Conservation (phyloP, 305 asterid species). For the Rubia tinctorum region DNA sequence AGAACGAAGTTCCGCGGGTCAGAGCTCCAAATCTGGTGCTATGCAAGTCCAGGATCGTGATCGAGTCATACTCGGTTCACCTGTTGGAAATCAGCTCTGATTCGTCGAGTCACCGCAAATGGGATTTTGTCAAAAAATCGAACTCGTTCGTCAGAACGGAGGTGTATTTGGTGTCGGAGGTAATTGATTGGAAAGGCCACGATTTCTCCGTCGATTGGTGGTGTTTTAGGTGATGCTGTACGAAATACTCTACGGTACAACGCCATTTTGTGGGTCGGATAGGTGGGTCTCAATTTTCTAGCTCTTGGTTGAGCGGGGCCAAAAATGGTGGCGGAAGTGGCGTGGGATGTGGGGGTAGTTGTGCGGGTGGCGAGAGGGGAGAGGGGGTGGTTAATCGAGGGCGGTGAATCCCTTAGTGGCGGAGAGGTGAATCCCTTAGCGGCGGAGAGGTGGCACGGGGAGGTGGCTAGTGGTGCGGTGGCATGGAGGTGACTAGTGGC, state of each 20-base stretch:
- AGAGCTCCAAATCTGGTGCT: neutral
- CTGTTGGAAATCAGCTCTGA: conserved; percentile 25
- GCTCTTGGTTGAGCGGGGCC: too few species aligned
- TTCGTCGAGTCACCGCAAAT: conserved; percentile 31
- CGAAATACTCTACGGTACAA: neutral
- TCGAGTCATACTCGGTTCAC: conserved; percentile 15
- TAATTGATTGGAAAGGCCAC: conserved; percentile 73
- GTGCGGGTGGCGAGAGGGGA: too few species aligned
- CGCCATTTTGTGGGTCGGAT: too few species aligned
- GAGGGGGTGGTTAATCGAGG: too few species aligned
- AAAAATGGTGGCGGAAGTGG: conserved; percentile 40
- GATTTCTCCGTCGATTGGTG: conserved; percentile 94
- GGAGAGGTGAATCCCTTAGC: too few species aligned
- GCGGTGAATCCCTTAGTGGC: too few species aligned
- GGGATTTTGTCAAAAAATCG: conserved; percentile 49
- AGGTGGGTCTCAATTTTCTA: too few species aligned
- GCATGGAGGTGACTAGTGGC: too few species aligned
- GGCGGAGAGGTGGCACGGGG: too few species aligned
- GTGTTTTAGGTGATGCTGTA: conserved; percentile 75
- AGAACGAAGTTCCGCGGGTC: too few species aligned
- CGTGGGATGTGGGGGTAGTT: too few species aligned
- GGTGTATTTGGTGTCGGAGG: conserved; percentile 88
- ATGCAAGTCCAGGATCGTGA: conserved; percentile 41
- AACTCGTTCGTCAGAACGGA: conserved; percentile 95
- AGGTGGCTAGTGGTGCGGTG: too few species aligned